phyloP scores from a whole-genome alignment of 2,329 filamentous ascomycete genomes.

The Cordyceps farinosa region DNA sequence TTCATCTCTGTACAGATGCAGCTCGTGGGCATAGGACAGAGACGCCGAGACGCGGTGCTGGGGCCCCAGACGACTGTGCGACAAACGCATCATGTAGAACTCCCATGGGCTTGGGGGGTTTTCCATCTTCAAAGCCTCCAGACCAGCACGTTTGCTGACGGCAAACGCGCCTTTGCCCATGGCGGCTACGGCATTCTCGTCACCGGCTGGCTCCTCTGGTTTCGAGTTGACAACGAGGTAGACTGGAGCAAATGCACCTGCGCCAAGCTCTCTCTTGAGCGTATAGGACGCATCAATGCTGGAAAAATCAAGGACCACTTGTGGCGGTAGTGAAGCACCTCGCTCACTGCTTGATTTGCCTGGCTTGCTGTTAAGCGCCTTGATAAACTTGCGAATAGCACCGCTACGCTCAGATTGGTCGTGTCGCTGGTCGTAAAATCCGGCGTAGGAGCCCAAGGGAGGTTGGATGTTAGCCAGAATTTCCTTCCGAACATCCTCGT shows the following conservation, averaged over 20 bases:
- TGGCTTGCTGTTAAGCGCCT: constrained; percentile 54
- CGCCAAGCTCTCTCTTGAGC: constrained; percentile 80
- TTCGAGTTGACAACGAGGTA: constrained; percentile 80
- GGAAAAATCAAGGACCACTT: constrained; percentile 65
- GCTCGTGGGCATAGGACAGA: constrained; percentile 78
- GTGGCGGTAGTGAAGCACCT: constrained; percentile 52
- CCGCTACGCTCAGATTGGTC: constrained; percentile 61
- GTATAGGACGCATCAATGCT: constrained; percentile 66
- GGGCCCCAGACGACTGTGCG: constrained; percentile 70
- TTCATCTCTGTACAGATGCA: constrained; percentile 89
- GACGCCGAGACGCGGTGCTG: constrained; percentile 70
- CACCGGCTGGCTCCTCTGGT: constrained; percentile 42
- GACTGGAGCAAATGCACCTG: constrained; percentile 91
- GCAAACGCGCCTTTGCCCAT: constrained; percentile 63
- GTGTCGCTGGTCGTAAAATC: constrained; percentile 71
- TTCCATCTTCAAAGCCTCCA: constrained; percentile 95
- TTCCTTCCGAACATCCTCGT: constrained; percentile 66
- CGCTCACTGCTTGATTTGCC: constrained; percentile 59
- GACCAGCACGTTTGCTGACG: constrained; percentile 49
- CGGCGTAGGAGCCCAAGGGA: constrained; percentile 68
- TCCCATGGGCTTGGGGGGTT: constrained; percentile 87
- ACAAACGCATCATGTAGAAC: constrained; percentile 88
- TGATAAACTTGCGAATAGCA: constrained; percentile 81
- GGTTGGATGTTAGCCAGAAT: constrained; percentile 75
- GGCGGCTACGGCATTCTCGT: constrained; percentile 43